phyloP scores from a whole-genome alignment of 139 green algal species.

The Gonium pectorale region DNA sequence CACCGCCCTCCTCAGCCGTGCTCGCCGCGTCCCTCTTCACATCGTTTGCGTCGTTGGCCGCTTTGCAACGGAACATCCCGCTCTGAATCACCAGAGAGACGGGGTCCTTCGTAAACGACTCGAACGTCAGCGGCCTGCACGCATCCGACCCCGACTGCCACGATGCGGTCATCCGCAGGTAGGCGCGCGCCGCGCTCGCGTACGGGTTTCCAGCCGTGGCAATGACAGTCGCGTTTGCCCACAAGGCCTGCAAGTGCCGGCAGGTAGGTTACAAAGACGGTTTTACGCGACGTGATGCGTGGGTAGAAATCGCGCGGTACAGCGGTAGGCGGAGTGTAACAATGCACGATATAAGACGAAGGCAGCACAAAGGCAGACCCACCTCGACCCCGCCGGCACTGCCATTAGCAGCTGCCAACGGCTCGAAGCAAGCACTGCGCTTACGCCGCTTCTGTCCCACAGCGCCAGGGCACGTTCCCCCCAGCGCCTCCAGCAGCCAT shows the following conservation, averaged over 20 bases:
- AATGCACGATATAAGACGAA: too few species aligned
- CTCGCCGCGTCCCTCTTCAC: not conserved
- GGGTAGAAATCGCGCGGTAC: too few species aligned
- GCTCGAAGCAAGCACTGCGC: not conserved
- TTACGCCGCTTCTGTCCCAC: not conserved
- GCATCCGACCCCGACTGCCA: not conserved
- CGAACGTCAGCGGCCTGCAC: not conserved
- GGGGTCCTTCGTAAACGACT: not conserved
- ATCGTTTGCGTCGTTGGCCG: too few species aligned
- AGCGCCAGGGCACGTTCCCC: not conserved
- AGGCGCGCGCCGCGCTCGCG: not conserved
- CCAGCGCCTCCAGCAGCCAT: conserved; percentile 10
- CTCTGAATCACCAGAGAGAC: conserved; percentile 5
- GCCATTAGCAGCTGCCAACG: not conserved
- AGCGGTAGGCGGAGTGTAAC: too few species aligned
- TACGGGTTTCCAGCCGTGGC: not conserved
- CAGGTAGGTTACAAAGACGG: too few species aligned
- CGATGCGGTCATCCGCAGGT: not conserved
- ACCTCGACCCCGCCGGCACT: not conserved
- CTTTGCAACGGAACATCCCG: conserved; percentile 4
- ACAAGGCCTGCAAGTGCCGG: too few species aligned
- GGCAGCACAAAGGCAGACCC: too few species aligned
- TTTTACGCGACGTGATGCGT: too few species aligned
- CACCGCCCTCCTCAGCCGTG: not conserved
- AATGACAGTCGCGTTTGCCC: not conserved